Evolutionary conservation across 192 early-diverging fungal genomes (phyloP), one percentile per base, ranked within the genome.

Genomic region (Phlyctochytrium bullatum): DNA sequence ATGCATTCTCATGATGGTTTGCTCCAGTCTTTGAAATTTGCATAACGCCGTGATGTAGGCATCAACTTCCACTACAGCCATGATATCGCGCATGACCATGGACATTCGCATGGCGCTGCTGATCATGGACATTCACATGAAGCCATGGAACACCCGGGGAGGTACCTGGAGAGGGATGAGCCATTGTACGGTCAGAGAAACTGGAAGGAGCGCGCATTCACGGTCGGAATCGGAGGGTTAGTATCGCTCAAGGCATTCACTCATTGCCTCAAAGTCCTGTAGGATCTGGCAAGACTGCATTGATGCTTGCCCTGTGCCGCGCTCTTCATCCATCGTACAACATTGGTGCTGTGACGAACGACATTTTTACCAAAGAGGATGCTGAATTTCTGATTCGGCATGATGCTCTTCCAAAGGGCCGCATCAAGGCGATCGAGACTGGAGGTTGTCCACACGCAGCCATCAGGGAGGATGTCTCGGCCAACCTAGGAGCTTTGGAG

Each of bases 361-460:
- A 98, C 71, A 98, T 98, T 64, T 98, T 98, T 71, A 98, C 96
- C 3, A 85, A 86, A 40, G 96, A 98, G 65, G 95, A 98, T 74
- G 92, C 96, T 20, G 96, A 98, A 76, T 98, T 98, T 73, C 82
- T 98, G 60, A 85, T 92, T 36, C 81, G 89, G 65, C 83, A 98
- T 80, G 84, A 92, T 47, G 96, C 96, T 4, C 85, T 98, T 1
- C 90, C 92, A 23, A 75, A 87, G 24, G 92, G 92, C 34, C 88
- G 94, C 47, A 98, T 98, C 78, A 76, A 81, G 17, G 94, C 96
- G 3, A 93, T 98, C 60, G 95, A 98, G 76, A 98, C 95, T 10
- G 95, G 94, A 64, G 95, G 95, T 28, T 98, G 95, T 65, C 95
- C 95, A 30, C 95, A 98, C 64, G 95, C 95, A 30, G 95, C 91